Evolutionary conservation across 129 eudicot species (phyloP).

Genomic region (Flaveria ramosissima): DNA sequence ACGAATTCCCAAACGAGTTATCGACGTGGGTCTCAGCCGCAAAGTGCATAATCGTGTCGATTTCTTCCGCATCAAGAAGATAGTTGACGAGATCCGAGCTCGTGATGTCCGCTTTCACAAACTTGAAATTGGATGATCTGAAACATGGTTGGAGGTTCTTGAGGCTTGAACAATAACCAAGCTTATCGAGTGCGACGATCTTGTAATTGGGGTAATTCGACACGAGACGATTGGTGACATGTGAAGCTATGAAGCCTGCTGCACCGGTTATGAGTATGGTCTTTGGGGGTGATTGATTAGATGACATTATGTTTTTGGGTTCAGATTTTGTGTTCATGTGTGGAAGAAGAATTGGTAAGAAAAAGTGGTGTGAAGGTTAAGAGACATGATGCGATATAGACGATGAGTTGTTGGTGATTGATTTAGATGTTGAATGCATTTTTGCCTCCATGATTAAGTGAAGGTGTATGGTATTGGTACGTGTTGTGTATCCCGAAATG

Average conservation of each 20-base stretch:
- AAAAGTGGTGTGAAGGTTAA: conserved; percentile 24
- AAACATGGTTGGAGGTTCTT: conserved; percentile 47
- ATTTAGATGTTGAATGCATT: conserved; percentile 29
- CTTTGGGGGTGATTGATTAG: conserved; percentile 36
- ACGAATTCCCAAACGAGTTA: conserved; percentile 52
- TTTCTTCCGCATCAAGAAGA: conserved; percentile 40
- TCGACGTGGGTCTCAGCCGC: conserved; percentile 67
- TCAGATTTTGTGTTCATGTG: conserved; percentile 11
- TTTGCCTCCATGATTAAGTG: conserved; percentile 39
- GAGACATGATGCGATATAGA: conserved; percentile 34
- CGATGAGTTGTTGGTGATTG: conserved; percentile 34
- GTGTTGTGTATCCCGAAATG: conserved; percentile 17
- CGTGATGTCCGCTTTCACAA: conserved; percentile 51
- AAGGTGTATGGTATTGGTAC: conserved; percentile 24
- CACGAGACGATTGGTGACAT: conserved; percentile 49
- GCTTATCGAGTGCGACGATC: conserved; percentile 56
- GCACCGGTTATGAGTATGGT: conserved; percentile 59
- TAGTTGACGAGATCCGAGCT: conserved; percentile 52
- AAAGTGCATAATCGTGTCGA: conserved; percentile 60
- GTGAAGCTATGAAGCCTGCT: conserved; percentile 64
- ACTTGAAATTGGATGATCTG: conserved; percentile 49
- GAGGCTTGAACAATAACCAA: conserved; percentile 51
- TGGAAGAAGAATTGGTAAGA: conserved; percentile 17
- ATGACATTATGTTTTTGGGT: conserved; percentile 24
- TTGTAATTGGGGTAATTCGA: conserved; percentile 43